Evolutionary conservation across 129 eudicot species (phyloP).

Genomic region (Scalesia atractyloides): DNA sequence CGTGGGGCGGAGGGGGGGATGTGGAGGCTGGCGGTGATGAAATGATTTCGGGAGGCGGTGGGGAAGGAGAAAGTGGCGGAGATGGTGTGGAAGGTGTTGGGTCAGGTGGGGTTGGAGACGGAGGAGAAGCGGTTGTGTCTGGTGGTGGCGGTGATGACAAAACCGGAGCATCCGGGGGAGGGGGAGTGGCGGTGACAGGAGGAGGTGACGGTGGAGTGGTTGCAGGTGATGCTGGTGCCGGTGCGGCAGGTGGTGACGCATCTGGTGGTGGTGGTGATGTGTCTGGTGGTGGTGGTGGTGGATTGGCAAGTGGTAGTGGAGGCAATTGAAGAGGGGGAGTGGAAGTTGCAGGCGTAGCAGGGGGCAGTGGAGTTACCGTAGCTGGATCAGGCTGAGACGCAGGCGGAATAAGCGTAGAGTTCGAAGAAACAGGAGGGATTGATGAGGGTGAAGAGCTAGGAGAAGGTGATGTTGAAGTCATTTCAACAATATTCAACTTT

Average conservation of each 20-base stretch:
- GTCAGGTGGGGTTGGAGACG: constrained; percentile 44
- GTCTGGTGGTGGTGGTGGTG: constrained; percentile 22
- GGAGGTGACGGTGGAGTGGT: constrained; percentile 46
- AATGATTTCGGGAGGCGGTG: constrained; percentile 50
- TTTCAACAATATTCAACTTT: constrained; percentile 26
- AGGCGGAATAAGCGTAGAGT: constrained; percentile 29
- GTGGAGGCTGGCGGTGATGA: constrained; percentile 41
- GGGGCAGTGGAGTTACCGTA: constrained; percentile 34
- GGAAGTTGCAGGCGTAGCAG: constrained; percentile 31
- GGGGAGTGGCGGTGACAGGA: constrained; percentile 27
- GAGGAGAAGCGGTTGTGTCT: constrained; percentile 39
- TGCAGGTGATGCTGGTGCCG: constrained; percentile 44
- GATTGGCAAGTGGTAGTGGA: constrained; percentile 40
- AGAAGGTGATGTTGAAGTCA: constrained; percentile 67
- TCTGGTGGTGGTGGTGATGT: constrained; percentile 27
- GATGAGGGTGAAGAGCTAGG: constrained; percentile 52
- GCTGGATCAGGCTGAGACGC: constrained; percentile 36
- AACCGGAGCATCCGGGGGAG: constrained; percentile 48
- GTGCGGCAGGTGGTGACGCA: constrained; percentile 20
- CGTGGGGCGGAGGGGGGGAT: constrained; percentile 47
- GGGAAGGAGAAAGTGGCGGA: constrained; percentile 42
- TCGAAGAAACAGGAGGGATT: constrained; percentile 40
- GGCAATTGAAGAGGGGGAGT: constrained; percentile 47
- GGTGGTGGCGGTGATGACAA: constrained; percentile 63
- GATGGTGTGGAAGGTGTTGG: constrained; percentile 37